Base-by-base conservation (phyloP, 805 yeast species). In the Sugiyamaella marilandica region DNA sequence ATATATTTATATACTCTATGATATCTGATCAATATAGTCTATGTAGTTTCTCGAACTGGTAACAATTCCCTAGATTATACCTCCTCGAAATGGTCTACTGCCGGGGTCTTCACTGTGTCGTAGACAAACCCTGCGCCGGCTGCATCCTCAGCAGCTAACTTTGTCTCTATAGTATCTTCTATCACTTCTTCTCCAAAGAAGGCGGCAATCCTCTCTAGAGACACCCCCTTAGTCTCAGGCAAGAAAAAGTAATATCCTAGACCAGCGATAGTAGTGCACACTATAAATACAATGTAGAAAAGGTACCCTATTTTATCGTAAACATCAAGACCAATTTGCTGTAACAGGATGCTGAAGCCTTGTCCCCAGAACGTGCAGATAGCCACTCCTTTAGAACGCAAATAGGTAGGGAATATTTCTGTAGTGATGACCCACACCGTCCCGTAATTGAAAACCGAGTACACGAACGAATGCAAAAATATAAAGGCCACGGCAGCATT, bases 381-480 rank as follows among this genome's bases (percentile, higher is more conserved):
- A 11, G 56, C 52, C 10, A 34, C 24, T 10, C 57, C 57, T 19
- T 26, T 31, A 9, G 52, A 58, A 26, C 57, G 36, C 26, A 44
- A 11, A n/a, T 18, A 11, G 26, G 29, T 34, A n/a, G 52, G 52
- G 34, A 47, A 48, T 13, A 54, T 35, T 35, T 54, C 55, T 14
- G 52, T 47, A 29, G 43, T 39, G 7, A 39, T 43, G 14, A 36
- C 46, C 32, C 50, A 19, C 26, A 33, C 32, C 9, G 43, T 44
- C 8, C 41, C 47, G 18, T 43, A 16, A 14, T n/a, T 31, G 21
- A 19, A 32, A 11, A 50, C 19, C 13, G 49, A 44, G 32, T 31
- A 50, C 34, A 45, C 24, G 18, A 11, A 31, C 11, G 47, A 45
- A 35, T 31, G 37, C 18, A 50, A 7, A 36, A 50, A 50, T 8